Evolutionary conservation across 441 rosid genomes (phyloP).

Genomic region (Syzygium syzygioides): DNA sequence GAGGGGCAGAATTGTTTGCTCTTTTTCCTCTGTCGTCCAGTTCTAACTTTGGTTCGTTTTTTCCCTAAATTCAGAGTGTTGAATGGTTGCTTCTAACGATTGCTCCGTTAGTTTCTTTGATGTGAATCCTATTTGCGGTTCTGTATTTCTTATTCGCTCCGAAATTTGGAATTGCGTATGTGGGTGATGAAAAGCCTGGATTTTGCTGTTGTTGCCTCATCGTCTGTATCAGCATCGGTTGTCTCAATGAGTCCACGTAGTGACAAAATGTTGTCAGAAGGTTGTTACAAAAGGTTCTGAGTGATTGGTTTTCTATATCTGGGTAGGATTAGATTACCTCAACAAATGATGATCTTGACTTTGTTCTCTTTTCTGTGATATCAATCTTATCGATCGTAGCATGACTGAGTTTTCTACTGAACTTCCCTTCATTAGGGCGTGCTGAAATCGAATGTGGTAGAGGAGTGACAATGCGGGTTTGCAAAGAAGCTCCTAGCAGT

Average conservation of each 20-base stretch:
- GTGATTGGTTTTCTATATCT: background rate
- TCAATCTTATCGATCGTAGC: background rate
- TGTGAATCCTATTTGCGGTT: background rate
- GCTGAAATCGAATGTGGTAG: slow-evolving; percentile 27
- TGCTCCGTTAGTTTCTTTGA: background rate
- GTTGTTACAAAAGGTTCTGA: background rate
- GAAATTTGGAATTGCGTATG: background rate
- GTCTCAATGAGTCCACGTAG: background rate
- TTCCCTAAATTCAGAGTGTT: background rate
- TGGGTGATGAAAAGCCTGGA: background rate
- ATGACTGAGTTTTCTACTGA: background rate
- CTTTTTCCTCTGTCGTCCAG: background rate
- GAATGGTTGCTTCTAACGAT: background rate
- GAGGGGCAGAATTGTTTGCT: background rate
- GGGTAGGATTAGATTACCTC: background rate
- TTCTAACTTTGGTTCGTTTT: background rate
- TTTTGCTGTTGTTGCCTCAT: background rate
- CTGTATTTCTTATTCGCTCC: background rate
- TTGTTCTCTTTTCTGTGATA: background rate
- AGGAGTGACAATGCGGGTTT: slow-evolving; percentile 26
- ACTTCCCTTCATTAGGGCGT: slow-evolving; percentile 4
- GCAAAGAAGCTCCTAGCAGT: slow-evolving; percentile 14
- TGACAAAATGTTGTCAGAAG: background rate
- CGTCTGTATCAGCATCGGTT: background rate
- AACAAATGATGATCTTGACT: background rate